phyloP scores from a whole-genome alignment of 176 grass and related monocot species.

The Eremochloa ophiuroides region DNA sequence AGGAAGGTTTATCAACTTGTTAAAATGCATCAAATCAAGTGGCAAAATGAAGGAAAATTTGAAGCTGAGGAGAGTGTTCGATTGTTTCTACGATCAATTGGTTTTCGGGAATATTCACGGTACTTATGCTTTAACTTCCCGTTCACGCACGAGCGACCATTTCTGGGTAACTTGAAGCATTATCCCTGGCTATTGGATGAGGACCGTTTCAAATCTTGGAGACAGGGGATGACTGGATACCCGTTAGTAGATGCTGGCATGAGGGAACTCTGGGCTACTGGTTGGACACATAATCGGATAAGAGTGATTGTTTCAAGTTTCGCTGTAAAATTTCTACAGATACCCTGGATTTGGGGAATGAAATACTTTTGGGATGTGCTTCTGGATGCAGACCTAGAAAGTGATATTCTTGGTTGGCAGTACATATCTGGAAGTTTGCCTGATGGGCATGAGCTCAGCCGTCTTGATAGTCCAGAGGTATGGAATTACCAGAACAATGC shows the following conservation, averaged over 20 bases:
- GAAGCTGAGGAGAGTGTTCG: slow-evolving; percentile 60
- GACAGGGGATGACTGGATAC: slow-evolving; percentile 88
- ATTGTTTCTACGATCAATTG: slow-evolving; percentile 71
- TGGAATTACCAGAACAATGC: slow-evolving; percentile 1
- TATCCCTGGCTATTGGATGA: slow-evolving; percentile 80
- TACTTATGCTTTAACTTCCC: slow-evolving; percentile 98
- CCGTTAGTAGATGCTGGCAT: slow-evolving; percentile 97
- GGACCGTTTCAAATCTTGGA: slow-evolving; percentile 77
- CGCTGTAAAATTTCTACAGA: slow-evolving; percentile 75
- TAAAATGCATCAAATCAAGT: slow-evolving; percentile 57
- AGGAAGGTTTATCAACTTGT: slow-evolving; percentile 72
- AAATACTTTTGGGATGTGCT: slow-evolving; percentile 98
- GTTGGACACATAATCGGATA: slow-evolving; percentile 86
- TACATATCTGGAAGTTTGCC: slow-evolving; percentile 94
- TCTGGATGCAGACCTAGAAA: slow-evolving; percentile 89
- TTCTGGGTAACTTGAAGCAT: slow-evolving; percentile 80
- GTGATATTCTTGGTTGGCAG: slow-evolving; percentile 96
- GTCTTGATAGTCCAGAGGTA: slow-evolving; percentile 92
- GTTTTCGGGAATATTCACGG: slow-evolving; percentile 90
- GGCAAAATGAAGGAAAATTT: slow-evolving; percentile 60
- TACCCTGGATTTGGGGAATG: slow-evolving; percentile 96
- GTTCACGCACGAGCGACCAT: slow-evolving; percentile 76
- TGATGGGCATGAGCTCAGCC: slow-evolving; percentile 89
- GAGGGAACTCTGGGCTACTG: slow-evolving; percentile 98
- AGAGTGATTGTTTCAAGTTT: slow-evolving; percentile 84